phyloP scores from a whole-genome alignment of 2,329 filamentous ascomycete species.

The Ascochyta rabiei region DNA sequence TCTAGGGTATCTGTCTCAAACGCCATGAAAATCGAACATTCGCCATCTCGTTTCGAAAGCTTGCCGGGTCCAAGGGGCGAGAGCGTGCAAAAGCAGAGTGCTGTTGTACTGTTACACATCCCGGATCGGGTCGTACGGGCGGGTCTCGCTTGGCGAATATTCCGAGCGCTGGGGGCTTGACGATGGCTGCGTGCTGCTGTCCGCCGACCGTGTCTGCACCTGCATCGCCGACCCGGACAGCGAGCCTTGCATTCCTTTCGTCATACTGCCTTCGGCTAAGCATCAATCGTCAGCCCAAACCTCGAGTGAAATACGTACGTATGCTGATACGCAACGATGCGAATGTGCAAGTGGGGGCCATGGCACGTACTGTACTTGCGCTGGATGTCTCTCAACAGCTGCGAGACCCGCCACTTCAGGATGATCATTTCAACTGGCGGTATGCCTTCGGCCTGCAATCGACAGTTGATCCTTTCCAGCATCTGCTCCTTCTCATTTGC shows the following conservation, averaged over 20 bases:
- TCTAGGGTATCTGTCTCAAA: slow-evolving; percentile 29
- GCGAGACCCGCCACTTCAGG: slow-evolving; percentile 46
- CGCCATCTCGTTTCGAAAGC: slow-evolving; percentile 18
- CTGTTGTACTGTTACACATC: slow-evolving; percentile 36
- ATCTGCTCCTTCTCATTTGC: slow-evolving; percentile 46
- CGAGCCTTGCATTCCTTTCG: slow-evolving; percentile 38
- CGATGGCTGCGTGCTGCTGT: slow-evolving; percentile 36
- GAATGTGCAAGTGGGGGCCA: slow-evolving; percentile 26
- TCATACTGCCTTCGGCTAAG: slow-evolving; percentile 47
- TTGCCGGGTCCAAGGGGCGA: slow-evolving; percentile 25
- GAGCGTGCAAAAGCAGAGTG: slow-evolving; percentile 19
- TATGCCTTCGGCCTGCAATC: slow-evolving; percentile 44
- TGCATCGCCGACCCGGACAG: slow-evolving; percentile 38
- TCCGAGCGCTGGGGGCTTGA: slow-evolving; percentile 41
- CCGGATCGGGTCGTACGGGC: slow-evolving; percentile 46
- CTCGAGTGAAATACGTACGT: slow-evolving; percentile 27
- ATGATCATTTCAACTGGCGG: slow-evolving; percentile 47
- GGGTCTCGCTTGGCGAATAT: slow-evolving; percentile 42
- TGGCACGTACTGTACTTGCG: slow-evolving; percentile 46
- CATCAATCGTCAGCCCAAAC: slow-evolving; percentile 39
- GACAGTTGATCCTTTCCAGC: slow-evolving; percentile 44
- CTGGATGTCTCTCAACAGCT: slow-evolving; percentile 45
- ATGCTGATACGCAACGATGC: slow-evolving; percentile 22
- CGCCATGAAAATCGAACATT: slow-evolving; percentile 21
- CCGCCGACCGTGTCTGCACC: slow-evolving; percentile 32